Conservation (phyloP, 108 stramenopile genomes). For the Fragilariopsis cylindrus region DNA sequence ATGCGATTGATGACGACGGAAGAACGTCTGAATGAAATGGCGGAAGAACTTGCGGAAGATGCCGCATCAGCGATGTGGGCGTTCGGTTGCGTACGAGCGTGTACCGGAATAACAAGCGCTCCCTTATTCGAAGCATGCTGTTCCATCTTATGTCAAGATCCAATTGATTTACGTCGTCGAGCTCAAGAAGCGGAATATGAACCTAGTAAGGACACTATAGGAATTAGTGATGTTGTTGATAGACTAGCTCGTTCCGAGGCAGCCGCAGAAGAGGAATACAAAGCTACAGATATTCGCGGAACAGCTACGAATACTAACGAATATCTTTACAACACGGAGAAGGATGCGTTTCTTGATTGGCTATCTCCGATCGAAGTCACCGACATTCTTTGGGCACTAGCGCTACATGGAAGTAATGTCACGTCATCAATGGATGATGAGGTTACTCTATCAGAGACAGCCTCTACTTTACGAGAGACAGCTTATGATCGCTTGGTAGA, state of each 20-base stretch:
- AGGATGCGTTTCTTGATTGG: constrained; percentile 45
- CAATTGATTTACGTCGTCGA: constrained; percentile 28
- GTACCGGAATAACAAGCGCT: constrained; percentile 41
- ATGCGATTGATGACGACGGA: constrained; percentile 11
- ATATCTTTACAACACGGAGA: neutral
- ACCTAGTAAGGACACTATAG: constrained; percentile 14
- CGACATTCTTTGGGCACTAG: constrained; percentile 56
- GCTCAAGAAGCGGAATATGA: constrained; percentile 36
- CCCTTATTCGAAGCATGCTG: constrained; percentile 50
- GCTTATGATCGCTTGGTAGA: constrained; percentile 46
- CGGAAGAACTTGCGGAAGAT: constrained; percentile 55
- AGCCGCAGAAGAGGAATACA: constrained; percentile 5
- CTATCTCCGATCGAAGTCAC: constrained; percentile 53
- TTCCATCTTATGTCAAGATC: constrained; percentile 56
- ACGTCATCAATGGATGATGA: constrained; percentile 21
- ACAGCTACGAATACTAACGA: neutral
- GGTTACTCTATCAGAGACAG: constrained; percentile 40
- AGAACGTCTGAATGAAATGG: constrained; percentile 36
- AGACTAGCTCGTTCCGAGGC: constrained; percentile 45
- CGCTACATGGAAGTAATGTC: constrained; percentile 42
- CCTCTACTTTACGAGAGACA: constrained; percentile 35
- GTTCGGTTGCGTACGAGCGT: constrained; percentile 51
- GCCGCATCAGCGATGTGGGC: constrained; percentile 54
- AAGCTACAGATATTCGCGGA: neutral
- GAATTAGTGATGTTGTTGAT: constrained; percentile 44